Conservation (phyloP, 331 rosid species). For the Quercus tomentella region DNA sequence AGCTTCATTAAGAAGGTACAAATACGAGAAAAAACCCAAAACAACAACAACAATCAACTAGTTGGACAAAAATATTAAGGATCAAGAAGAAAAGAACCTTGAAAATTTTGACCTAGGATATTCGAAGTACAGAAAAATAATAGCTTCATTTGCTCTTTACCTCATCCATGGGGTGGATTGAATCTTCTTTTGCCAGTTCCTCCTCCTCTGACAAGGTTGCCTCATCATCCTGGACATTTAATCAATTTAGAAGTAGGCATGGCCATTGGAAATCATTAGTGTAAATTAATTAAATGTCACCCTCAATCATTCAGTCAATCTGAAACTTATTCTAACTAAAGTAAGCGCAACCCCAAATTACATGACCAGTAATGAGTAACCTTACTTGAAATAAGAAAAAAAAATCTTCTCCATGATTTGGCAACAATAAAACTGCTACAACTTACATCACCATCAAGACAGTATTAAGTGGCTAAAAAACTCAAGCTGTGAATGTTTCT, state of each 20-base stretch:
- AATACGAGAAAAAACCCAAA: background rate
- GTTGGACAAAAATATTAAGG: background rate
- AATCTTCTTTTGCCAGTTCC: slow-evolving; percentile 69
- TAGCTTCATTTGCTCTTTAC: slow-evolving; percentile 36
- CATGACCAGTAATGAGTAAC: background rate
- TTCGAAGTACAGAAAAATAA: slow-evolving; percentile 7
- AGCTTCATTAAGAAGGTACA: background rate
- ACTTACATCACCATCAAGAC: background rate
- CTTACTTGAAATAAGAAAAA: background rate
- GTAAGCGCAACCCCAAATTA: background rate
- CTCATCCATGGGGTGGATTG: slow-evolving; percentile 68
- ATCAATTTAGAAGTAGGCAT: slow-evolving; percentile 11
- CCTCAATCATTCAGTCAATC: background rate
- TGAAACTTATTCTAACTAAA: background rate
- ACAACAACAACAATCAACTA: background rate
- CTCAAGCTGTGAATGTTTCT: background rate
- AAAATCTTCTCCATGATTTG: background rate
- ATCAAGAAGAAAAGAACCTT: background rate
- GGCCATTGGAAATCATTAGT: background rate
- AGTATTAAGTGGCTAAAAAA: background rate
- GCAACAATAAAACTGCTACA: background rate
- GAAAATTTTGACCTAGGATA: slow-evolving; percentile 5
- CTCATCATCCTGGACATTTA: slow-evolving; percentile 81
- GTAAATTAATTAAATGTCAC: background rate
- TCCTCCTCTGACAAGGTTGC: slow-evolving; percentile 93